Evolutionary conservation across 139 green algal genomes (phyloP).

Genomic region (Yamagishiella unicocca): DNA sequence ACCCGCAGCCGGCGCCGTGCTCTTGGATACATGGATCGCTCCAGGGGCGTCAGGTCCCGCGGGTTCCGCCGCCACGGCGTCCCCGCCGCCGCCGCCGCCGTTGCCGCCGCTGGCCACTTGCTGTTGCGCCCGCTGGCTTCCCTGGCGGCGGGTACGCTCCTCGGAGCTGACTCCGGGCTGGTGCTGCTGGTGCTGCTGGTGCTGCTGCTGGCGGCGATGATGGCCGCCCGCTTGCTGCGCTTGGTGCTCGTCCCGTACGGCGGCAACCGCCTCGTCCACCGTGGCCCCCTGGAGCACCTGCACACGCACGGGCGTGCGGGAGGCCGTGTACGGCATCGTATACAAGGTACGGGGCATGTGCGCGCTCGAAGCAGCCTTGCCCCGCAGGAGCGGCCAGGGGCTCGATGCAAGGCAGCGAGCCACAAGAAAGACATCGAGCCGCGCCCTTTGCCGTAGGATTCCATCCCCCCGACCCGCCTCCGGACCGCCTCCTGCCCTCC

Average conservation of each 20-base stretch:
- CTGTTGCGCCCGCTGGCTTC: background rate
- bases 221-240: background rate
- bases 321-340: no score
- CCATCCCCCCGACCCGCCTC: no score
- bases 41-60: background rate
- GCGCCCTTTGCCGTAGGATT: no score
- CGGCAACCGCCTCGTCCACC: conserved; percentile 5
- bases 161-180: background rate
- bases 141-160: background rate
- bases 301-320: background rate
- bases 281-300: conserved; percentile 17
- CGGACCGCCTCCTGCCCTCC: no score
- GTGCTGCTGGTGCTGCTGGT: background rate
- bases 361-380: no score
- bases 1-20: background rate
- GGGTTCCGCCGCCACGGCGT: background rate
- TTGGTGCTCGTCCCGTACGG: conserved; percentile 7
- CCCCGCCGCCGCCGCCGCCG: background rate
- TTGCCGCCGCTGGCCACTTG: background rate
- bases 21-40: background rate
- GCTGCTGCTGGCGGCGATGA: background rate
- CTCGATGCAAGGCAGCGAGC: no score
- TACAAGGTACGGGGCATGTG: no score
- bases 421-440: no score
- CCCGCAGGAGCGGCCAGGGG: no score